Base-by-base conservation (phyloP, 2,329 filamentous ascomycete species). In the Xylaria sp. region DNA sequence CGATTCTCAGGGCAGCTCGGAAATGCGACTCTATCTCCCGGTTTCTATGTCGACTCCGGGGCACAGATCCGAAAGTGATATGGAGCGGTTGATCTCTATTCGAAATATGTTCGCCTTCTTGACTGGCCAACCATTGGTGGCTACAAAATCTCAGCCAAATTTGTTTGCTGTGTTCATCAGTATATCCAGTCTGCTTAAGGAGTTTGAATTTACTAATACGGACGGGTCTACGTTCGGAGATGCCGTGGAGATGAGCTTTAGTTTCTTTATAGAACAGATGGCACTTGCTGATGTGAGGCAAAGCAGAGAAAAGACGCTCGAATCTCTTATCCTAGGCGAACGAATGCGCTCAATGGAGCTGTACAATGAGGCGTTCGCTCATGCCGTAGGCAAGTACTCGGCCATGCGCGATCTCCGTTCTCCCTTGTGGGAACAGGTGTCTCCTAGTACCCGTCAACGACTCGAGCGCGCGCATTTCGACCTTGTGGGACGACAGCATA, bases 361-460 rank as follows among this genome's bases (percentile, higher is more conserved):
- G 2, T 98, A 97, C 81, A 93, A 93, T 67, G 94, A 98, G 80
- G 94, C 93, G 0, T 98, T 98, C 76, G 90, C 94, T 5, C 96
- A 98, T 79, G 94, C 91, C 0, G 94, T 93, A 10, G 96, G 95
- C 59, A 97, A 96, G 80, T 93, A 95, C 68, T 88, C 92, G 23
- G 86, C 94, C 39, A 89, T 94, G 68, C 86, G 90, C 64, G 84
- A 87, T 1, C 81, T 94, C 56, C 87, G 89, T 52, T 90, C 89
- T 59, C 88, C 90, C 0, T 88, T 96, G 57, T 94, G 90, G 79
- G 83, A 86, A 31, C 84, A 92, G 75, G 88, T 98, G 51, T 92
- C 90, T 1, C 80, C 84, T 0, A 86, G 88, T 70, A 97, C 94
- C 0, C 88, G 89, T 55, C 92, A 93, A 74, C 89, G 92, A n/a